Evolutionary conservation across 202 grass and related monocot species (phyloP).

Genomic region (Dendrocalamus latiflorus): DNA sequence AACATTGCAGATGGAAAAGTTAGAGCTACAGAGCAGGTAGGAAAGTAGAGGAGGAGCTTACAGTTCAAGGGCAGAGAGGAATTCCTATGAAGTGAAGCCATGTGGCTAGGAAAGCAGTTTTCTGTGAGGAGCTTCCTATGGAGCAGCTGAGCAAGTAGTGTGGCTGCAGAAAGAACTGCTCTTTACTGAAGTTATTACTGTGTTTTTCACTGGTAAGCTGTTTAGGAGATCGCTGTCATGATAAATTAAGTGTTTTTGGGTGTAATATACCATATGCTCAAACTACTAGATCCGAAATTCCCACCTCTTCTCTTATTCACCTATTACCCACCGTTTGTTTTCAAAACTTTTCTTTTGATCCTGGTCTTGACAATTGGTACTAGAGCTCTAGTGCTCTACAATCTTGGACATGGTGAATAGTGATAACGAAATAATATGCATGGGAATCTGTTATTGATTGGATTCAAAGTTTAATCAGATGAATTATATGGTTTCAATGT

Average conservation of each 20-base stretch:
- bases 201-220: not conserved
- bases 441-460: not conserved
- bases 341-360: not conserved
- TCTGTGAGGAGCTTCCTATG: not conserved
- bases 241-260: not conserved
- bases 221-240: not conserved
- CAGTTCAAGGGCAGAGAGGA: not conserved
- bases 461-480: not conserved
- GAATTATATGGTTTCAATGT: not conserved
- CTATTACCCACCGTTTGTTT: not conserved
- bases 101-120: not conserved
- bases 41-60: conserved; percentile 21
- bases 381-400: not conserved
- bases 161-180: not conserved
- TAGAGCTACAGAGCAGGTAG: not conserved
- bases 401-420: not conserved
- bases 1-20: not conserved
- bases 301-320: not conserved
- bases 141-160: not conserved
- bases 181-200: not conserved
- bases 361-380: not conserved
- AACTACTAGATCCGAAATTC: not conserved
- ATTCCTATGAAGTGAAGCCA: not conserved
- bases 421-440: not conserved
- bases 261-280: conserved; percentile 3